Conservation (phyloP, 768 basidiomycete species). For the Mrakia hoshinonis region DNA sequence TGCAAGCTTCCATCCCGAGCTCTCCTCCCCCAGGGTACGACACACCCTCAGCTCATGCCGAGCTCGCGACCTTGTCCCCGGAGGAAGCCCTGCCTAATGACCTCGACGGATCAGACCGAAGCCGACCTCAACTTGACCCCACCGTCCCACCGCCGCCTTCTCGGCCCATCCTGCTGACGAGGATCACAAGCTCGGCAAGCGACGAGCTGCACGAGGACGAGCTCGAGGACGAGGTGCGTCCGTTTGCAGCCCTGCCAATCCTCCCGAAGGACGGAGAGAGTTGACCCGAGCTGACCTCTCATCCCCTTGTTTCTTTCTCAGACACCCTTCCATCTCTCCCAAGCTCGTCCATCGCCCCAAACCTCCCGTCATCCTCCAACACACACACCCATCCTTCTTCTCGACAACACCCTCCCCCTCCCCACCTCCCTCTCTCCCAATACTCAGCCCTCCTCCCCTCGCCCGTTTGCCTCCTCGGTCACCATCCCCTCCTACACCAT, state of each 20-base stretch:
- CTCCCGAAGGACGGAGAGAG: too few species aligned
- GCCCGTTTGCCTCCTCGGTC: neutral
- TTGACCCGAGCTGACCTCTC: neutral
- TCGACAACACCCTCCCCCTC: neutral
- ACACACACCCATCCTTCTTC: conserved; percentile 1
- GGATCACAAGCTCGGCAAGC: neutral
- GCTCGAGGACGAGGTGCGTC: neutral
- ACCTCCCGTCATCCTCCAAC: neutral
- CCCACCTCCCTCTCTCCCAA: too few species aligned
- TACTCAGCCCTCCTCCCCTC: neutral
- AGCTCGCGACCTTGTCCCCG: neutral
- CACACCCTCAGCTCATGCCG: neutral
- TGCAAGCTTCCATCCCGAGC: neutral
- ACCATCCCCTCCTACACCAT: neutral
- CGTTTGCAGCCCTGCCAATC: too few species aligned
- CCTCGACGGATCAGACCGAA: neutral
- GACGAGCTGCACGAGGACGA: conserved; percentile 14
- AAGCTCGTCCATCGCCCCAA: neutral
- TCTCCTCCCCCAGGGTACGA: conserved; percentile 4
- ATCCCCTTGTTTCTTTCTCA: neutral
- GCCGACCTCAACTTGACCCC: neutral
- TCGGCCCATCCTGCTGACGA: neutral
- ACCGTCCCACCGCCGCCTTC: neutral
- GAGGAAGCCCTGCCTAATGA: neutral
- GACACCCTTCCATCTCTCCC: neutral